Evolutionary conservation across 345 rosid species (phyloP).

Genomic region (Lagerstroemia speciosa): DNA sequence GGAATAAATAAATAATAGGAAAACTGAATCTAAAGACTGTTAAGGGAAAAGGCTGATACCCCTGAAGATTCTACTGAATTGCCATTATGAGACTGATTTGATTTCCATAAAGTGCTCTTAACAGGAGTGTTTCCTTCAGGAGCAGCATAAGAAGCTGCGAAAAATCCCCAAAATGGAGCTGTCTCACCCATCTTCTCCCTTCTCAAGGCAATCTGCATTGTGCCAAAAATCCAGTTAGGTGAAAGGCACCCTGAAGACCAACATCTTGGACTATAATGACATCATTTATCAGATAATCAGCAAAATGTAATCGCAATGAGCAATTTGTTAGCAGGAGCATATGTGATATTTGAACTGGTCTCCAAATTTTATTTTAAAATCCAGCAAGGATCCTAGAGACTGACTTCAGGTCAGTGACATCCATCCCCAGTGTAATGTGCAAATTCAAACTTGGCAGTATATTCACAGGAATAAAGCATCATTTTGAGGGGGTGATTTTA

Average conservation of each 20-base stretch:
- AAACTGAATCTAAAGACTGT: neutral
- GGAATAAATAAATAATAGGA: neutral
- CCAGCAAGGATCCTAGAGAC: too few species aligned
- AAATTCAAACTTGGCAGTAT: too few species aligned
- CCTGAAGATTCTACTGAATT: neutral
- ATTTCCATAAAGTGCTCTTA: neutral
- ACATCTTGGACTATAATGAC: neutral
- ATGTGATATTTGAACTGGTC: too few species aligned
- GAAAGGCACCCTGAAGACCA: neutral
- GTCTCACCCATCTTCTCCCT: slow-evolving; percentile 79
- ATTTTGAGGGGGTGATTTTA: too few species aligned
- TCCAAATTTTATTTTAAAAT: too few species aligned
- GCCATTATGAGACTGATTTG: neutral
- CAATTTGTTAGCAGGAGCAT: neutral
- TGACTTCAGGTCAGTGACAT: too few species aligned
- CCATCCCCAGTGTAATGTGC: too few species aligned
- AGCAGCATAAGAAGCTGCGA: slow-evolving; percentile 58
- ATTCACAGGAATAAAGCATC: too few species aligned
- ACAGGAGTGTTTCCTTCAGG: slow-evolving; percentile 15
- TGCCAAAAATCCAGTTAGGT: neutral
- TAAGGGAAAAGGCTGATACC: neutral
- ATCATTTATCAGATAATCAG: neutral
- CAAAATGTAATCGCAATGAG: neutral
- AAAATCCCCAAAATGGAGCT: slow-evolving; percentile 78
- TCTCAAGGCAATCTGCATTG: slow-evolving; percentile 63